A percentile compares a stretch with the other conserved stretches of the same genome.
Conservation (phyloP, 192 early-diverging fungal species). For the Backusella liffmaniae region DNA sequence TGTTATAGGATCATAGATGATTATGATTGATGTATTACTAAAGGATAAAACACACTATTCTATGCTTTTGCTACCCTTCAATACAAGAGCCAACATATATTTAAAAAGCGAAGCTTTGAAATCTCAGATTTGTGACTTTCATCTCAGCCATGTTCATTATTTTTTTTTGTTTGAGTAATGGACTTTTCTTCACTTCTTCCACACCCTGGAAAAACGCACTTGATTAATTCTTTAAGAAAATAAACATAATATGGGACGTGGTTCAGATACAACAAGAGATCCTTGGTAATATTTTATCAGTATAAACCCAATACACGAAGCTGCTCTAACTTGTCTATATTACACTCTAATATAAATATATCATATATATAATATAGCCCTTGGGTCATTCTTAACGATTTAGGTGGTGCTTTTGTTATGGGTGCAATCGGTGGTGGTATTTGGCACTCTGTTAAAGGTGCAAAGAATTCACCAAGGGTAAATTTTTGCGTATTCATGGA, state of each 20-base stretch:
- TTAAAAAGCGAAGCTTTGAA: no score
- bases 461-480: conserved; percentile 94
- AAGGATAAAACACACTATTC: no score
- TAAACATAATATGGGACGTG: conserved; percentile 43
- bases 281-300: conserved; percentile 42
- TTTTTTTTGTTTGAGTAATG: background rate
- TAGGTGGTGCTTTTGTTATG: conserved; percentile 91
- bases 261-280: conserved; percentile 54
- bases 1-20: no score
- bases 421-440: conserved; percentile 94
- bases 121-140: conserved; percentile 4
- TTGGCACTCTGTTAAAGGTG: conserved; percentile 98
- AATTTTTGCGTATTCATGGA: conserved; percentile 12
- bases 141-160: background rate
- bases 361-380: conserved; percentile 45
- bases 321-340: background rate
- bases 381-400: conserved; percentile 84
- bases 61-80: no score
- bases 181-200: background rate
- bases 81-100: no score
- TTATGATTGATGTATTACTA: no score
- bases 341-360: no score
- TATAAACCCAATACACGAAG: background rate
- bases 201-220: conserved; percentile 13
- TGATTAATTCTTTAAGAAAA: background rate